Conservation (phyloP, 768 basidiomycete genomes). For the Boletus rufocinnamomeus region DNA sequence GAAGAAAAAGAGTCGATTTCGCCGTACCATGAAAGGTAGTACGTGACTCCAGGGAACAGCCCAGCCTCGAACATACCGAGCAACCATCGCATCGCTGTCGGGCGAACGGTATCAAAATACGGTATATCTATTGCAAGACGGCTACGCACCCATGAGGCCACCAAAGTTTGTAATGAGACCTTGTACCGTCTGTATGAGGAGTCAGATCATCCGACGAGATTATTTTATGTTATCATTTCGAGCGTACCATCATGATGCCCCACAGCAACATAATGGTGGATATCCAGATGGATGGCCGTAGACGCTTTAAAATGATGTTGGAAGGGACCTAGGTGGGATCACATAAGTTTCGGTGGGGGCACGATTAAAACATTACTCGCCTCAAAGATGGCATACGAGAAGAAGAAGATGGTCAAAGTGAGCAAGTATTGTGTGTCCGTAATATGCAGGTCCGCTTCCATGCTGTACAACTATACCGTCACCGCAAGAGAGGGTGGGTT, state of each 20-base stretch:
- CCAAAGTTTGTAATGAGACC: conserved; percentile 67
- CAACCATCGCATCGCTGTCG: conserved; percentile 66
- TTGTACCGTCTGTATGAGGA: conserved; percentile 59
- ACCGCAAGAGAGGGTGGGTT: background rate
- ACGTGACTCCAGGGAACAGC: conserved; percentile 51
- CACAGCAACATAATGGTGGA: conserved; percentile 71
- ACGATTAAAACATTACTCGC: conserved; percentile 29
- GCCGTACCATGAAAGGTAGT: conserved; percentile 69
- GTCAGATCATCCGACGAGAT: background rate
- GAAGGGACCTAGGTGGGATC: conserved; percentile 54
- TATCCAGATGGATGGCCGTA: conserved; percentile 78
- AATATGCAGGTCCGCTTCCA: conserved; percentile 60
- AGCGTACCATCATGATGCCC: conserved; percentile 71
- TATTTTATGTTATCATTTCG: background rate
- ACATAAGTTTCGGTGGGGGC: background rate
- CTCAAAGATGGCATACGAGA: conserved; percentile 72
- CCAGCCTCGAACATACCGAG: conserved; percentile 69
- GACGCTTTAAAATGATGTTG: conserved; percentile 69
- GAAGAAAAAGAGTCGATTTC: background rate
- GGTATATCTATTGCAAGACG: background rate
- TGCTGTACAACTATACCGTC: conserved; percentile 55
- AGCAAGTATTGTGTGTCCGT: conserved; percentile 67
- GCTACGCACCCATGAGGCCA: conserved; percentile 60
- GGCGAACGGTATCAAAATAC: background rate
- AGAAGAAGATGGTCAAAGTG: conserved; percentile 61